These are phyloP conservation scores for Cryptococcus sp. DNA, from an alignment of 1,284 basidiomycete genomes.

Conservation along the genomic window DNA sequence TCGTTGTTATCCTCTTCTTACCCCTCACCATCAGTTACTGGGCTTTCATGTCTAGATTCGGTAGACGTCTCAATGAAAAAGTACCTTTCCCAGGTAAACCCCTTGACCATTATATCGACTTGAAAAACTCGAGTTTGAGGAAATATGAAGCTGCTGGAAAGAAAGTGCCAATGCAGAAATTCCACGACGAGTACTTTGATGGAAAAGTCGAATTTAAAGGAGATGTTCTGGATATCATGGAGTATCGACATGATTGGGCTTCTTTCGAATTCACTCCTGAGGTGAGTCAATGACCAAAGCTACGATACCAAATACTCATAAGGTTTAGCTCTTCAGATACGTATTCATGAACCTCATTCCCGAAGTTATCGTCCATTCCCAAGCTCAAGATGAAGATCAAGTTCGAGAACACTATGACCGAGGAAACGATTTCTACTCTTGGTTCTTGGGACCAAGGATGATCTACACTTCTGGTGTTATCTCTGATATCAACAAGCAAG, in stretches of 20 bases:
- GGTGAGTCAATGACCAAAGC: conserved; percentile 14
- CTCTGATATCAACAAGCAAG: conserved; percentile 64
- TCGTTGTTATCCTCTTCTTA: conserved; percentile 67
- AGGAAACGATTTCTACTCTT: conserved; percentile 89
- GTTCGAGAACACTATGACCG: conserved; percentile 97
- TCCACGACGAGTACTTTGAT: conserved; percentile 97
- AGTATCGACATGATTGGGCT: conserved; percentile 93
- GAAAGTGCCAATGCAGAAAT: conserved; percentile 97
- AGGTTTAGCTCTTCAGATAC: conserved; percentile 79
- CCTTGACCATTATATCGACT: conserved; percentile 83
- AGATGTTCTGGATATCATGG: conserved; percentile 90
- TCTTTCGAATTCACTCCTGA: conserved; percentile 62
- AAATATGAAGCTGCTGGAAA: conserved; percentile 65
- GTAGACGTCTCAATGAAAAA: conserved; percentile 79
- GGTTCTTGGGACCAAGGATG: conserved; percentile 54
- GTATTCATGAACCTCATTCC: conserved; percentile 84
- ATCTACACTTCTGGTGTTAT: conserved; percentile 95
- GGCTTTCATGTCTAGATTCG: conserved; percentile 78
- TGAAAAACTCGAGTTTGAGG: conserved; percentile 78
- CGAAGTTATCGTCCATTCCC: conserved; percentile 87
- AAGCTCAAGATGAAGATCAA: conserved; percentile 88
- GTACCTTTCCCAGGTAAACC: conserved; percentile 78
- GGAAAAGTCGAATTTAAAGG: conserved; percentile 95
- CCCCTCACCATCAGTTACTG: conserved; percentile 86
- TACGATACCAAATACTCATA: neutral